A percentile compares a stretch with the other conserved stretches of the same genome.
Evolutionary conservation across 176 grass and related monocot species (phyloP).

Genomic region (Lolium perenne): DNA sequence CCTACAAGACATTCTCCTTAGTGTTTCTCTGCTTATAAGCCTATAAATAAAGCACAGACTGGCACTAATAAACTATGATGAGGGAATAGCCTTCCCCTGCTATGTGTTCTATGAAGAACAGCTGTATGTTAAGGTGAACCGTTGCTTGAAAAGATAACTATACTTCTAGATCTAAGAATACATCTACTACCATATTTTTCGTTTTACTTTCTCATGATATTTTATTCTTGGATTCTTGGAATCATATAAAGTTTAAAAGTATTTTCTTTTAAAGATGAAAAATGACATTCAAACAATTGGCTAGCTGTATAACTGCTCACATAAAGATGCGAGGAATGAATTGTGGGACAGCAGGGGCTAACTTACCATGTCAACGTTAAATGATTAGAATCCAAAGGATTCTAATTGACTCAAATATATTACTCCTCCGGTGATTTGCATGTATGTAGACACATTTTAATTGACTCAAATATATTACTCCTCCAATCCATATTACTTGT

Average conservation of each 20-base stretch:
- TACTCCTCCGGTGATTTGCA: too few relatives aligned
- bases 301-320: background rate
- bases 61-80: conserved; percentile 40
- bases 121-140: conserved; percentile 18
- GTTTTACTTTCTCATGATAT: background rate
- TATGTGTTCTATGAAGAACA: conserved; percentile 24
- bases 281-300: background rate
- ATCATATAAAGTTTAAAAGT: background rate
- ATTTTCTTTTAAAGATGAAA: background rate
- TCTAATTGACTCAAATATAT: conserved; percentile 31
- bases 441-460: too few relatives aligned
- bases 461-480: too few relatives aligned
- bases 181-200: background rate
- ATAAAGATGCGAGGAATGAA: background rate
- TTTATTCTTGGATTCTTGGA: too few relatives aligned
- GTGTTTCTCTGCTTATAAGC: conserved; percentile 26
- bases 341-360: background rate
- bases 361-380: conserved; percentile 8
- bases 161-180: conserved; percentile 15
- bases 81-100: conserved; percentile 11
- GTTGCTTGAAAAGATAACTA: conserved; percentile 13
- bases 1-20: conserved; percentile 46
- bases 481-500: too few relatives aligned
- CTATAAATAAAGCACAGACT: conserved; percentile 44
- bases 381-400: conserved; percentile 17